Evolutionary conservation across 768 basidiomycete species (phyloP), one percentile per base, ranked within the genome.

Genomic region (Leccinum subtestaceum): DNA sequence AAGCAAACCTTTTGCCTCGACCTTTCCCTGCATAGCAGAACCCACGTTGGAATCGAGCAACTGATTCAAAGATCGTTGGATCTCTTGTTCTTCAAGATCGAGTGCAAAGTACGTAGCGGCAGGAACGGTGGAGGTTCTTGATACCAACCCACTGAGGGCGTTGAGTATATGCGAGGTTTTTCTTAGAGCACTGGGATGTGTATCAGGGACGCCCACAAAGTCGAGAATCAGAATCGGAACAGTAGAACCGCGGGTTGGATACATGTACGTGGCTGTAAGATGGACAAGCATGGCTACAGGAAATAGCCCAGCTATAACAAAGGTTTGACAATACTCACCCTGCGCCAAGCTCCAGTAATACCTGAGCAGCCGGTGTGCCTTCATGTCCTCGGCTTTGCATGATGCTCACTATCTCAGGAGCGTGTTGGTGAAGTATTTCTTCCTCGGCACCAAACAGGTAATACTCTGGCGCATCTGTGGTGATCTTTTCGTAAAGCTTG

Each of bases 361-460:
- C 80, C 55, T 85, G 82, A 45, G 81, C 83, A 2, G 76, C 83
- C 3, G 76, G 67, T 15, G 67, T 64, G 17, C 72, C 63, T 29
- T 25, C 19, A 1, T 68, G 2, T 70, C 15, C 45, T 54, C 19
- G 59, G 29, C 72, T 68, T 70, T 91, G 84, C 88, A 94, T 93
- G 54, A 78, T 74, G 31, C 74, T 76, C 17, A 88, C 88, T 53
- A 99, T 95, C 34, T 93, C 88, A 48, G 82, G 76, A 2, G 86
- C 86, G 61, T 90, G 80, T 25, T 70, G 76, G 73, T 84, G 86
- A 62, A 98, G 77, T 58, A 99, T 90, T 59, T 86, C 81, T 68
- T 96, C 88, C 73, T 98, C 97, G 0, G 92, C 91, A 3, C 78
- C 74, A 72, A 95, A 99, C 36, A 95, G 80, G 70, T 98, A 98